Evolutionary conservation across 768 basidiomycete species (phyloP), one percentile per base, ranked within the genome.

Genomic region (Hericium erinaceus): DNA sequence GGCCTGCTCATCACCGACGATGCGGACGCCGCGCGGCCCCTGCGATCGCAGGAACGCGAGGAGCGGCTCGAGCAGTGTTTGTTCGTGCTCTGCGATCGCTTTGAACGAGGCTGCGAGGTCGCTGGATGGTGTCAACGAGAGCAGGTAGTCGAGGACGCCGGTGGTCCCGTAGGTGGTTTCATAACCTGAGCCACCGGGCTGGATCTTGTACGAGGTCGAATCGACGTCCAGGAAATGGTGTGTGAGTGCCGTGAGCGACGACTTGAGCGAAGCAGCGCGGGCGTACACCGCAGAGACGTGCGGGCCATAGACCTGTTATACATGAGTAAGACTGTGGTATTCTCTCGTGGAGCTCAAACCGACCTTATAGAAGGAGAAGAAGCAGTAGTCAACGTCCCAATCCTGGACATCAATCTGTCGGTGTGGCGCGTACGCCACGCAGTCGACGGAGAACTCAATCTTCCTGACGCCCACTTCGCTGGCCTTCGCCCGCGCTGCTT

Each of bases 401-500:
- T 77, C 81, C 58, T 76, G 79, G 15, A 89, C 88, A 62, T 91
- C 83, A 33, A 91, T 81, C 56, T 72, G 69, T 13, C 86, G 74
- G 65, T 91, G 87, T 0, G 88, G 87, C 4, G 86, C 85, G 62
- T 85, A 89, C 2, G 87, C 87, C 2, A 91, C 89, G 60, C 87
- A 89, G 64, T 91, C 89, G 2, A 90, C 75, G 0, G 77, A 80
- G 13, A 89, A 73, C 67, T 91, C 83, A 28, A 89, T 70, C 66
- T 86, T 84, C 57, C 67, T 67, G 11, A 78, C 76, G 24, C 86
- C 84, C 54, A 77, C 72, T 18, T 75, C 73, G 44, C 69, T 70
- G 2, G 83, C 85, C 16, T 75, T 72, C 9, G 70, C 72, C 13
- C 86, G 69, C 9, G 83, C 71, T 3, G 80, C 80, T 24, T 70